Percentiles rank a stretch among this genome's conserved stretches.
These are phyloP conservation scores for Dipteronia sinensis DNA, from an alignment of 345 rosid species.

Conservation along the genomic window DNA sequence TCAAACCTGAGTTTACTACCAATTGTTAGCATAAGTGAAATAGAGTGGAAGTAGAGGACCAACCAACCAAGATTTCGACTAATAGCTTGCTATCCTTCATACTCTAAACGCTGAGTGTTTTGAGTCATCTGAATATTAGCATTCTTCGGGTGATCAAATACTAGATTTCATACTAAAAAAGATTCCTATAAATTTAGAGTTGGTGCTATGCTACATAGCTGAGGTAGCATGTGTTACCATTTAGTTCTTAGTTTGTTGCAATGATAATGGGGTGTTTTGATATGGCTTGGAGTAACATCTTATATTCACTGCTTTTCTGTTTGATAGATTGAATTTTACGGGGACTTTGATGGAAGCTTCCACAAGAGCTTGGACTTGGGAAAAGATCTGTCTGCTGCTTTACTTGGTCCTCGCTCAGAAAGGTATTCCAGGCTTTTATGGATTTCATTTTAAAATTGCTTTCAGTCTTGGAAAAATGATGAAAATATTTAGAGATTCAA, in stretches of 20 bases:
- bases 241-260: background rate
- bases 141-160: background rate
- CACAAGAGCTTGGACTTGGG: constrained; percentile 86
- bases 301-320: background rate
- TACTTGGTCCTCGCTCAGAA: constrained; percentile 83
- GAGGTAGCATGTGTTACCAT: background rate
- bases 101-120: no score
- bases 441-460: background rate
- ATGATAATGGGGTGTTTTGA: background rate
- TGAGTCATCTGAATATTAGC: background rate
- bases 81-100: background rate
- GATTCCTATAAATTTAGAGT: background rate
- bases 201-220: background rate
- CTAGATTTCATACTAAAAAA: background rate
- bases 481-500: background rate
- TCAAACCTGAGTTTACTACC: background rate
- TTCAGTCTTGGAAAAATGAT: background rate
- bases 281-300: background rate
- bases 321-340: constrained; percentile 81
- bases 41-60: background rate
- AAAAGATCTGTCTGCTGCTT: constrained; percentile 85
- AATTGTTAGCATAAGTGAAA: background rate
- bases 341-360: constrained; percentile 85
- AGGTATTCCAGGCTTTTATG: constrained; percentile 45
- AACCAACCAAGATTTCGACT: background rate